Conservation (phyloP, 306 rosid species). For the Castanospermum australe region DNA sequence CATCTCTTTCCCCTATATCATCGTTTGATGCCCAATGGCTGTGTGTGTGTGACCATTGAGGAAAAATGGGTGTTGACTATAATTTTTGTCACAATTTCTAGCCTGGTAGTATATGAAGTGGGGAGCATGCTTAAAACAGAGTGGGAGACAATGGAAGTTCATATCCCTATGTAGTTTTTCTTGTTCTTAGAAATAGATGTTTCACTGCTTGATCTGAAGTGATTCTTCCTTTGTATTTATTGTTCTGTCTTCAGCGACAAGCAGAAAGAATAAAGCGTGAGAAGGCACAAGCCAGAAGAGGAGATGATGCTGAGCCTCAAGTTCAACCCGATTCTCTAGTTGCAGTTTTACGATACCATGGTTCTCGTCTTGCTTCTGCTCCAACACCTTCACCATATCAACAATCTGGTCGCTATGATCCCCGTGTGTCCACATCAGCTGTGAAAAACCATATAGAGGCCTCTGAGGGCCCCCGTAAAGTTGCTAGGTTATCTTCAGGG, state of each 20-base stretch:
- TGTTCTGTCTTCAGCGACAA: constrained; percentile 57
- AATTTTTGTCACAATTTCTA: background rate
- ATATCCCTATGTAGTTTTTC: background rate
- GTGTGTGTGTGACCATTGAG: background rate
- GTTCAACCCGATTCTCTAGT: constrained; percentile 74
- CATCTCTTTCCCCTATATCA: background rate
- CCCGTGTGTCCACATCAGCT: constrained; percentile 18
- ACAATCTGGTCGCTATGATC: constrained; percentile 36
- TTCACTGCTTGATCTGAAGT: background rate
- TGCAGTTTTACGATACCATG: constrained; percentile 70
- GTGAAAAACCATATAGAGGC: constrained; percentile 31
- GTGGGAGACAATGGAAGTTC: background rate
- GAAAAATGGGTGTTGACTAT: background rate
- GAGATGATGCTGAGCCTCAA: constrained; percentile 79
- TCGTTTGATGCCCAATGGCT: background rate
- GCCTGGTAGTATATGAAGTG: background rate
- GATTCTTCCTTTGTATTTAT: background rate
- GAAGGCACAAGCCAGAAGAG: constrained; percentile 72
- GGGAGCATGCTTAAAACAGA: background rate
- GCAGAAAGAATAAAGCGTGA: constrained; percentile 87
- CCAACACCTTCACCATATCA: constrained; percentile 76
- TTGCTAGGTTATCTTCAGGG: constrained; percentile 53
- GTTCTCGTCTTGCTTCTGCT: constrained; percentile 97
- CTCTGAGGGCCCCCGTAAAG: constrained; percentile 49
- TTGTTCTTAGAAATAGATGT: background rate